Evolutionary conservation across 352 stramenopile genomes (phyloP).

Genomic region (Elongisporangium undulatum): DNA sequence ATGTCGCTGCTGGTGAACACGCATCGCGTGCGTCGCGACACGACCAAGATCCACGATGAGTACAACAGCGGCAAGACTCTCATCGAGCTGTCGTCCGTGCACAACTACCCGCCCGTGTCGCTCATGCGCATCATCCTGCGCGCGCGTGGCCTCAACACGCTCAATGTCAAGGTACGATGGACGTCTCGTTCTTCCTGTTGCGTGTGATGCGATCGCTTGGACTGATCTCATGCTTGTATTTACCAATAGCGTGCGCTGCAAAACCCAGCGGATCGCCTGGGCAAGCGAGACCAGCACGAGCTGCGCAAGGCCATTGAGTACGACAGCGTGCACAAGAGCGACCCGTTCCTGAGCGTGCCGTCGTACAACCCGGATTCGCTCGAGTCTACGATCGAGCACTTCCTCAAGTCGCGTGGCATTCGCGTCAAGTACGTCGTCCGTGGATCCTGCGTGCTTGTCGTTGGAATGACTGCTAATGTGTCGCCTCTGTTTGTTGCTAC

Average conservation of each 20-base stretch:
- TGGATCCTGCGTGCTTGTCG: neutral
- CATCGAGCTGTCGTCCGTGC: slow-evolving; percentile 63
- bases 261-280: slow-evolving; percentile 39
- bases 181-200: neutral
- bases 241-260: slow-evolving; percentile 42
- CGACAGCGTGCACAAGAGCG: slow-evolving; percentile 83
- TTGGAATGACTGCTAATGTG: neutral
- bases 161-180: slow-evolving; percentile 45
- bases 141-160: slow-evolving; percentile 52
- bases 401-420: slow-evolving; percentile 64
- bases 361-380: slow-evolving; percentile 74
- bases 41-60: slow-evolving; percentile 50
- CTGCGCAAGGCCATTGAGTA: slow-evolving; percentile 67
- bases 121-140: slow-evolving; percentile 80
- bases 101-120: slow-evolving; percentile 83
- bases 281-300: slow-evolving; percentile 68
- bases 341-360: slow-evolving; percentile 66
- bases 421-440: slow-evolving; percentile 57
- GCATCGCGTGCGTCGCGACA: slow-evolving; percentile 66
- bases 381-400: slow-evolving; percentile 70
- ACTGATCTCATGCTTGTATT: slow-evolving; percentile 9
- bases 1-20: slow-evolving; percentile 87
- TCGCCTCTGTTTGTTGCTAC: slow-evolving; percentile 2
- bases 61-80: slow-evolving; percentile 72
- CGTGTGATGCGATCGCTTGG: neutral